Evolutionary conservation across 805 yeast genomes (phyloP).

Genomic region (Torulaspora indica): DNA sequence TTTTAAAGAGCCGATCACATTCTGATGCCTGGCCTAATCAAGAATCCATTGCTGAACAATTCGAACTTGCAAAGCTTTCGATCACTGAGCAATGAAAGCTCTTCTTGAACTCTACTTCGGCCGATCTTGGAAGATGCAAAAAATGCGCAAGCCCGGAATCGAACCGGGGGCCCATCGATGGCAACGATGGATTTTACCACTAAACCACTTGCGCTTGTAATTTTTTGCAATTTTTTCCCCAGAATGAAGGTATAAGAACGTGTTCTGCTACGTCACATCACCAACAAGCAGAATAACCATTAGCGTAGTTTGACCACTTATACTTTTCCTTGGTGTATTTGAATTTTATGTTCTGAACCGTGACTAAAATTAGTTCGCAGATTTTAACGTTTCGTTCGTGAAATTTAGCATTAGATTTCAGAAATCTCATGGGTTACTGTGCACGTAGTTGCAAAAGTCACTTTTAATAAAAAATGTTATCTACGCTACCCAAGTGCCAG

Average conservation of each 20-base stretch:
- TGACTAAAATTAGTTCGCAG: too few species aligned
- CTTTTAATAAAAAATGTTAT: too few species aligned
- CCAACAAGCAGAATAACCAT: background rate
- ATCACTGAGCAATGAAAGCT: too few species aligned
- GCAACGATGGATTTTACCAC: slow-evolving; percentile 20
- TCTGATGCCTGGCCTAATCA: too few species aligned
- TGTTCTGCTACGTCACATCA: background rate
- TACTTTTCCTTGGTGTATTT: background rate
- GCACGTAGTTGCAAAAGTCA: too few species aligned
- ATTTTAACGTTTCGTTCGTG: background rate
- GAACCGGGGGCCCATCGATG: slow-evolving; percentile 21
- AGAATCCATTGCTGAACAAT: too few species aligned
- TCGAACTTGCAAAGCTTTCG: too few species aligned
- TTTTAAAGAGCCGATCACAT: background rate
- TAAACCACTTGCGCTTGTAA: slow-evolving; percentile 16
- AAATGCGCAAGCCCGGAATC: slow-evolving; percentile 19
- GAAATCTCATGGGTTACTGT: too few species aligned
- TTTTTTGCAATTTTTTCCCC: background rate
- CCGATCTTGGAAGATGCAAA: too few species aligned
- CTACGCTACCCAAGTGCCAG: too few species aligned
- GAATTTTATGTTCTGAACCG: background rate
- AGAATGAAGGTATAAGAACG: background rate
- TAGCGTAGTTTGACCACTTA: too few species aligned
- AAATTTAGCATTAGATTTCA: background rate
- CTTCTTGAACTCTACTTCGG: too few species aligned